Base-by-base conservation (phyloP, 768 basidiomycete species). In the Lentinula sp. region DNA sequence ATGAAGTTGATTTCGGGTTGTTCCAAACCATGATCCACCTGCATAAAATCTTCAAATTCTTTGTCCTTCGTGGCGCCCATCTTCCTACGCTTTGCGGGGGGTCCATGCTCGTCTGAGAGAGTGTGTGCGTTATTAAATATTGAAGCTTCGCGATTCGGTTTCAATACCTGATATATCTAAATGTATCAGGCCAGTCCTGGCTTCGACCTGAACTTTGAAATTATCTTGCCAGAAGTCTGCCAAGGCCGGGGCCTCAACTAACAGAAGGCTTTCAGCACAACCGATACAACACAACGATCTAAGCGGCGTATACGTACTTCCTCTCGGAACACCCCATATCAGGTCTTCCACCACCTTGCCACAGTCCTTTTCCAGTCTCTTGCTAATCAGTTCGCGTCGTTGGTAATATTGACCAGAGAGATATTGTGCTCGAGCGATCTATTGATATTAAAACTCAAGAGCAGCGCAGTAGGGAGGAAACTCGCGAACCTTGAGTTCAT, bases 221-320 rank as follows among this genome's bases (percentile, higher is more conserved):
- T 82, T 87, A 59, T 84, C 80, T 61, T 82, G 74, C 91, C 91
- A 93, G 66, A 93, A 91, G 60, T 87, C 81, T 0, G 83, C 76
- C 46, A 93, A 70, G n/a, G 78, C 79, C 53, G 82, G 81, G 0
- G 87, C 87, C 63, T 82, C 76, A 57, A 92, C 91, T 91, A 37
- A 6, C 18, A 35, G 65, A 18, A 49, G 16, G 8, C 3, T 45
- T 57, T 28, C 23, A 40, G 5, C 31, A 32, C 23, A n/a, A 35
- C 13, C 6, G 16, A 21, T 31, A 2, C 10, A 9, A n/a, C 23
- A 42, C 13, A 32, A 59, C n/a, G n/a, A 39, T 39, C 37, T 39
- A 13, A 8, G 2, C 13, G 37, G 13, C 37, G 46, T 37, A 23
- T 16, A 65, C 85, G 71, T 69, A 92, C 91, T 79, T 61, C 84